A percentile compares a stretch with the other conserved stretches of the same genome.
phyloP scores from a whole-genome alignment of 192 early-diverging fungal species.

The Coemansia asiatica region DNA sequence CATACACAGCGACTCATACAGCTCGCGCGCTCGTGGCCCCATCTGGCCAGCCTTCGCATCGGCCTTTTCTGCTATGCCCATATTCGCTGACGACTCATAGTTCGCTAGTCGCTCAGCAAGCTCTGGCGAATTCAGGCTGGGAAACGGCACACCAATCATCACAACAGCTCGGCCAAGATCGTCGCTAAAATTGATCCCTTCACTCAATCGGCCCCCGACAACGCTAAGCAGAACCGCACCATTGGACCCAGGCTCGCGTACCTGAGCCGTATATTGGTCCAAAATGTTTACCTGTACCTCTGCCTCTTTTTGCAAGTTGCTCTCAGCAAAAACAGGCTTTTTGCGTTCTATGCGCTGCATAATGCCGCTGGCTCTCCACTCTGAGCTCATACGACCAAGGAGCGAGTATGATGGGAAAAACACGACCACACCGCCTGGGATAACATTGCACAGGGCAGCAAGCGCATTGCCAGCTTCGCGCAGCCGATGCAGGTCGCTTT shows the following conservation, averaged over 20 bases:
- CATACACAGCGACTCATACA: conserved; percentile 93
- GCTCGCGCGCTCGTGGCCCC: conserved; percentile 55
- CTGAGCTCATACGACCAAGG: conserved; percentile 60
- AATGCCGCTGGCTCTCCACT: conserved; percentile 58
- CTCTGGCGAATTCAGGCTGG: conserved; percentile 74
- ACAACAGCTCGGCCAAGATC: conserved; percentile 78
- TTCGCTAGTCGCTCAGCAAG: conserved; percentile 59
- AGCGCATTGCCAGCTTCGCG: conserved; percentile 72
- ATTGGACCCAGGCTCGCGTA: conserved; percentile 26
- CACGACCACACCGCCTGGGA: conserved; percentile 82
- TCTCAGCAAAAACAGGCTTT: conserved; percentile 79
- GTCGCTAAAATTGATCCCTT: conserved; percentile 93
- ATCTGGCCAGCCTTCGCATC: conserved; percentile 5
- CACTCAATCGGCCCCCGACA: conserved; percentile 87
- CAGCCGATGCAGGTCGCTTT: conserved; percentile 39
- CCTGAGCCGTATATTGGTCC: conserved; percentile 60
- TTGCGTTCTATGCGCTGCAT: conserved; percentile 56
- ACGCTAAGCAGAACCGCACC: conserved; percentile 87
- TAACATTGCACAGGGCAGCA: conserved; percentile 67
- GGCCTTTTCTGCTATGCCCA: background rate
- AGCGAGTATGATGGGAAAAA: conserved; percentile 86
- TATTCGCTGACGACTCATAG: conserved; percentile 37
- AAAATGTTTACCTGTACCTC: conserved; percentile 60
- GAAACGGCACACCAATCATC: conserved; percentile 88
- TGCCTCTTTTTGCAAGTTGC: conserved; percentile 32